Evolutionary conservation across 495 filamentous ascomycete species (phyloP).

Genomic region (Lindgomyces ingoldianus): DNA sequence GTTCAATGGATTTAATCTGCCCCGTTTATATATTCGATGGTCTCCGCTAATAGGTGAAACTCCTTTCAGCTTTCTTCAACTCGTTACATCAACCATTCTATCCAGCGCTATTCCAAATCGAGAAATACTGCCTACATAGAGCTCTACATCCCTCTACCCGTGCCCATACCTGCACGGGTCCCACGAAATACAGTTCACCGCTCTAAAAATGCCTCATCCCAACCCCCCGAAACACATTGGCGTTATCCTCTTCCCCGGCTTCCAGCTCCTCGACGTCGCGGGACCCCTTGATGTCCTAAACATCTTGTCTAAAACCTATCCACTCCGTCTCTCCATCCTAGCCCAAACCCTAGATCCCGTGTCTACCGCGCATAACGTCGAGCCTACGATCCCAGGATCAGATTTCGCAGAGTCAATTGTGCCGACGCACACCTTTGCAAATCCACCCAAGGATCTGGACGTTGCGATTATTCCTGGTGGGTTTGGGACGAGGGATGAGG

Average conservation of each 20-base stretch:
- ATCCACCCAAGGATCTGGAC: conserved; percentile 54
- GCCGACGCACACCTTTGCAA: conserved; percentile 64
- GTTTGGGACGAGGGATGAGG: conserved; percentile 50
- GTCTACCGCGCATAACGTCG: conserved; percentile 41
- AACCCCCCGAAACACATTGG: conserved; percentile 29
- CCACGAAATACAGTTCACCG: no score
- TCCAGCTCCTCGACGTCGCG: conserved; percentile 58
- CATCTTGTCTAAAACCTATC: conserved; percentile 48
- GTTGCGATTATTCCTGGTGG: conserved; percentile 69
- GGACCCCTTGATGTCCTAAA: conserved; percentile 67
- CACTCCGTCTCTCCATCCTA: conserved; percentile 53
- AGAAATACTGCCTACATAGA: no score
- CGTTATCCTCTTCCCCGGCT: conserved; percentile 55
- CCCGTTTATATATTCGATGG: no score
- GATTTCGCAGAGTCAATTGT: conserved; percentile 52
- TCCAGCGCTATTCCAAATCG: no score
- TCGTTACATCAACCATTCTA: no score
- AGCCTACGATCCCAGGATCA: conserved; percentile 15
- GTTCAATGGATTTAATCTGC: no score
- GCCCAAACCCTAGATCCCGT: conserved; percentile 58
- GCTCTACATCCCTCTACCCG: no score
- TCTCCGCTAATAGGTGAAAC: no score
- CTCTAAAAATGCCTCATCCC: neutral
- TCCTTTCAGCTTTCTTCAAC: no score
- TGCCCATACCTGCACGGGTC: no score